phyloP scores from a whole-genome alignment of 306 rosid genomes.

The Adenanthera pavonina region DNA sequence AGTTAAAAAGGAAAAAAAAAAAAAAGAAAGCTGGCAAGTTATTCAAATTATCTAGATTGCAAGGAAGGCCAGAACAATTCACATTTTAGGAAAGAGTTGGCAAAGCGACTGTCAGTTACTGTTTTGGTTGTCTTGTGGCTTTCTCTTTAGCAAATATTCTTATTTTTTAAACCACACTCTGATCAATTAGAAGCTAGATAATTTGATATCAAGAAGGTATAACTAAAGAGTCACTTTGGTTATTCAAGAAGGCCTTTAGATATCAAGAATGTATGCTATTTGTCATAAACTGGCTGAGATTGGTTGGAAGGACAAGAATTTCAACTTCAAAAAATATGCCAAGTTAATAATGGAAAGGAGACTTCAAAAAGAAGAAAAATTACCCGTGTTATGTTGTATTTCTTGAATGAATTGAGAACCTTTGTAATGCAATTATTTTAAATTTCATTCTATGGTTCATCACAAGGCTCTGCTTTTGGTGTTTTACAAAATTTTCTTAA shows the following conservation, averaged over 20 bases:
- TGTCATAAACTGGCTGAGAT: not conserved
- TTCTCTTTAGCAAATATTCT: constrained; percentile 16
- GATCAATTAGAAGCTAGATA: not conserved
- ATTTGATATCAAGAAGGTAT: constrained; percentile 17
- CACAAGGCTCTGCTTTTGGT: not conserved
- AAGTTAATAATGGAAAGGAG: constrained; percentile 9
- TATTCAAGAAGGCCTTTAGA: constrained; percentile 9
- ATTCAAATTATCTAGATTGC: constrained; percentile 18
- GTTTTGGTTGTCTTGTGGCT: not conserved
- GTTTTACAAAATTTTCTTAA: not conserved
- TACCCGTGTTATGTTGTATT: not conserved
- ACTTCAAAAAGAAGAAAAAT: not conserved
- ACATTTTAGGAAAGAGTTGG: constrained; percentile 20
- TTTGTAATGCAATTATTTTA: not conserved
- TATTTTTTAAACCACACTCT: constrained; percentile 2
- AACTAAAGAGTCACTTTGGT: not conserved
- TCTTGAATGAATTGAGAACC: constrained; percentile 7
- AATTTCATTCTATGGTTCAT: not conserved
- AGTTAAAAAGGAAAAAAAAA: constrained; percentile 26
- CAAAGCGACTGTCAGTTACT: not conserved
- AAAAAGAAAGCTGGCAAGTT: constrained; percentile 29
- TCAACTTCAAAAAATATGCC: not conserved
- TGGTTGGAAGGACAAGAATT: constrained; percentile 22
- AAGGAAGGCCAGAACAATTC: constrained; percentile 23
- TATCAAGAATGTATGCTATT: not conserved